phyloP scores from a whole-genome alignment of 2,329 filamentous ascomycete genomes.

The Epicoccum nigrum region DNA sequence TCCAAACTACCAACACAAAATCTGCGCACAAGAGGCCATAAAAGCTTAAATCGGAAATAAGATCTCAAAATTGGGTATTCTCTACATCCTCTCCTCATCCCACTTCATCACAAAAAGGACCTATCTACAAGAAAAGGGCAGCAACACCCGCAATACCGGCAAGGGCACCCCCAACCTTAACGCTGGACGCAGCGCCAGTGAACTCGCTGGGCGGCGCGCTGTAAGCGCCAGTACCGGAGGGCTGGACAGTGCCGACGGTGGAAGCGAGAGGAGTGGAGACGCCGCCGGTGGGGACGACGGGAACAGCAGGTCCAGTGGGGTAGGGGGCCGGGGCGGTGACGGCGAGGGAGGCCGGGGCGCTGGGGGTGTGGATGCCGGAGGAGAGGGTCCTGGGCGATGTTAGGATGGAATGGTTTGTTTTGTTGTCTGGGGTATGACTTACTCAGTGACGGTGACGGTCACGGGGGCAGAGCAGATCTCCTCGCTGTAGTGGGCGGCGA shows the following conservation, averaged over 20 bases:
- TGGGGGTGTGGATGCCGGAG: constrained; percentile 29
- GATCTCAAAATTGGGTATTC: neutral
- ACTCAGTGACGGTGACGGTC: constrained; percentile 41
- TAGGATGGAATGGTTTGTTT: neutral
- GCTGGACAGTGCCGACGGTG: constrained; percentile 22
- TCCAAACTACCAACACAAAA: no score
- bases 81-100: neutral
- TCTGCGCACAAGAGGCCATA: no score
- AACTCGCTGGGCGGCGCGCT: constrained; percentile 33
- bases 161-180: constrained; percentile 40
- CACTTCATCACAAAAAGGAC: neutral
- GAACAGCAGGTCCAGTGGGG: constrained; percentile 28
- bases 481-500: constrained; percentile 28
- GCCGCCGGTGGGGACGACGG: constrained; percentile 26
- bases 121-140: constrained; percentile 45
- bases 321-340: constrained; percentile 34
- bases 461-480: constrained; percentile 30
- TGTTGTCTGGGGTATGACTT: constrained; percentile 4
- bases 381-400: constrained; percentile 19
- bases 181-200: constrained; percentile 40
- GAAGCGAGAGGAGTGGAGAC: constrained; percentile 14
- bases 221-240: constrained; percentile 32
- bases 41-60: no score
- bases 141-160: constrained; percentile 45
- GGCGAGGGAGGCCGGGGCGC: constrained; percentile 26